Base-by-base conservation (phyloP, 768 basidiomycete species). In the Asterophora parasitica region DNA sequence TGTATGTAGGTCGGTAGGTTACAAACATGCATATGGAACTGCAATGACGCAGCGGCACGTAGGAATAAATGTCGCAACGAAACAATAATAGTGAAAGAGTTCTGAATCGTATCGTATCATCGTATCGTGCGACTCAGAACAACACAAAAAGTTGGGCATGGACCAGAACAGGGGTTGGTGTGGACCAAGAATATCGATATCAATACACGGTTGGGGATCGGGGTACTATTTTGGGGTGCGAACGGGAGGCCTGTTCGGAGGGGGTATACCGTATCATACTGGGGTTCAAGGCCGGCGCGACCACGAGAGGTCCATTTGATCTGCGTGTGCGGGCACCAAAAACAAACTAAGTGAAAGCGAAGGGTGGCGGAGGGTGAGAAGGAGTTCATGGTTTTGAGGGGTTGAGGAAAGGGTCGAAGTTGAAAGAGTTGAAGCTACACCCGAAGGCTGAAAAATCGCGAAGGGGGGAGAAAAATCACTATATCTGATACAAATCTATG, bases 401-500 rank as follows among this genome's bases (percentile, higher is more conserved):
- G n/a, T n/a, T n/a, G n/a, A n/a, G n/a, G n/a, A n/a, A n/a, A n/a
- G n/a, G n/a, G n/a, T n/a, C n/a, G n/a, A n/a, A n/a, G 41, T 42
- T 42, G 41, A 31, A n/a, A 31, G 7, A 32, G 32, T 26, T 12
- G 17, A 15, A 43, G 42, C n/a, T 31, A 31, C 4, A 27, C 28
- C 37, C 27, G 11, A 45, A 28, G 34, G 13, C 50, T 40, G 19
- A 45, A 49, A 46, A 27, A 33, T 19, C 16, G 20, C 3, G 39
- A 32, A n/a, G 19, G n/a, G 17, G 15, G 15, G 40, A 15, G 16
- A 38, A 38, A 17, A 28, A 42, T 39, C 55, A 60, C 51, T 65
- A 66, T 65, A 65, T 63, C 56, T 65, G 63, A 65, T 67, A 65
- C 65, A 67, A 55, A 54, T 58, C 57, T 58, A 58, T n/a, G n/a